Evolutionary conservation across 1,284 basidiomycete species (phyloP), one percentile per base, ranked within the genome.

Genomic region (Tylopilus sp.): DNA sequence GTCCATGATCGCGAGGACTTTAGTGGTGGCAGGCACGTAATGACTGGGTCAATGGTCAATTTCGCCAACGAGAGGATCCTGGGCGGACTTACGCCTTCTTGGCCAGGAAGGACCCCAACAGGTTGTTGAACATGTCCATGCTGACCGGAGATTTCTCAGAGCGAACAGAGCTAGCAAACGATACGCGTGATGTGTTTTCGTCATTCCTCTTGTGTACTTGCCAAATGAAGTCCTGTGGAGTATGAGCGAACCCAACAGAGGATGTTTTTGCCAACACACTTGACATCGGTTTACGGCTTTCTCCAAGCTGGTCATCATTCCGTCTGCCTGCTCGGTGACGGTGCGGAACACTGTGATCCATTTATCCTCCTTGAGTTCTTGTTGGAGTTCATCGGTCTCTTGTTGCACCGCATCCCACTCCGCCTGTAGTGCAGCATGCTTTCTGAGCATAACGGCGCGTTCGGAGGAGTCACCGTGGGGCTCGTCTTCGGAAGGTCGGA

Each of bases 251-350:
- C 8, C 17, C 17, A 3, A 5, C 14, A 2, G 17, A 11, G n/a
- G 26, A 47, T 35, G n/a, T 20, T 4, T 26, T 52, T 47, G 8
- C 49, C 26, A n/a, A 72, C 80, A 49, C 62, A 88, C 87, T 75
- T 92, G 86, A 74, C 90, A 93, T 61, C 89, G 82, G 60, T 85
- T 85, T 42, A 95, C 85, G 8, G 90, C 90, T 69, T 94, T 96
- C 74, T 97, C 92, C 58, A 98, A 72, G 64, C 92, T 93, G 26
- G 86, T 84, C 92, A 98, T 95, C 94, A 98, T 96, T 26, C 90
- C 92, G 66, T 95, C 90, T 31, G 94, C 94, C 71, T 98, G 94
- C 57, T 91, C 86, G 14, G 88, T 89, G 39, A 94, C 93, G 33
- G 91, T 94, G 58, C 92, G 81, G 71, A 98, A 98, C n/a, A 97